Evolutionary conservation across 1,284 basidiomycete species (phyloP), one percentile per base, ranked within the genome.

Genomic region (Austroboletus niveus): DNA sequence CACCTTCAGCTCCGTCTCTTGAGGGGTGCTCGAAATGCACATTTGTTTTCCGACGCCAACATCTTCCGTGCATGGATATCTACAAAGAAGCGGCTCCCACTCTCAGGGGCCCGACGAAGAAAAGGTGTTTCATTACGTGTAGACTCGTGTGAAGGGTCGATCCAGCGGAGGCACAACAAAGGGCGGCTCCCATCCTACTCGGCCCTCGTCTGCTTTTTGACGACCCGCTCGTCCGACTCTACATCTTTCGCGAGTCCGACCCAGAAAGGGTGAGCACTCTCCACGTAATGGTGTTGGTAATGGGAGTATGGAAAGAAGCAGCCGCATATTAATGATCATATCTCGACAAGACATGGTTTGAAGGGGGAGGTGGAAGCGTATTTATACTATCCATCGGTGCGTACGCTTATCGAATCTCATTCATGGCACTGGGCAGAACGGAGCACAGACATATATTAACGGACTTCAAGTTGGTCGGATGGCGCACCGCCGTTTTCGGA

Each of bases 271-370:
- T 42, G 8, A 8, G 20, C n/a, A 22, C 48, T 9, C 40, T 66
- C 8, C 62, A 67, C 20, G 11, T 65, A 20, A 34, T 65, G 36
- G 3, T 47, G 4, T 4, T 64, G 2, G 12, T 81, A 85, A 58
- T 84, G 83, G 82, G 70, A 73, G 30, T 73, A 73, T 46, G 69
- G 80, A 36, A 75, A 70, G 53, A 69, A 65, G 47, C 73, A 84
- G 52, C 80, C 80, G 68, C 63, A 74, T 43, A 73, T 72, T 20
- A 72, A 62, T 11, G 78, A 29, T 8, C 78, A 5, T 76, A 75
- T 57, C 70, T 84, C 17, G 75, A 82, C 56, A 57, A 60, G 22
- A 55, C 69, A n/a, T 84, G 81, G 82, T 71, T 71, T 47, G 55
- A 72, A 4, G 55, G 49, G 5, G 81, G 79, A 0, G 82, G 82